Conservation (phyloP, 768 basidiomycete species). For the Sarcodon aspratus region DNA sequence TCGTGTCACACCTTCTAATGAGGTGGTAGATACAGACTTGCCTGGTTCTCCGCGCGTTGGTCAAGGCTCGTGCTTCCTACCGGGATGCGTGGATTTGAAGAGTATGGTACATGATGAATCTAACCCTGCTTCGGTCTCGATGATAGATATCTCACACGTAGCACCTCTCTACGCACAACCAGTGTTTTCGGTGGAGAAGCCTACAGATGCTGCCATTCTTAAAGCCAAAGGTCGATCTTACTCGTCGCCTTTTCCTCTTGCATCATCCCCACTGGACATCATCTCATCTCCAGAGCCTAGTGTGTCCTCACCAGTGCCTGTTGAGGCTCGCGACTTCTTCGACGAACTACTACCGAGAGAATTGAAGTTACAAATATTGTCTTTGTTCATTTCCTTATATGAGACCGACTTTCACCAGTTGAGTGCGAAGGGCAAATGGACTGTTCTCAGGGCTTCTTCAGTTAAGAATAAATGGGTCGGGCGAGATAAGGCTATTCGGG, state of each 20-base stretch:
- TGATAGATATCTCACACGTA: no score
- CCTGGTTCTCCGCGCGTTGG: neutral
- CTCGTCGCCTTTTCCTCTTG: constrained; percentile 49
- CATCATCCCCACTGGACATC: constrained; percentile 41
- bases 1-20: neutral
- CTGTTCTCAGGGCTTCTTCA: constrained; percentile 46
- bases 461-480: constrained; percentile 67
- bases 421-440: constrained; percentile 42
- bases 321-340: constrained; percentile 37
- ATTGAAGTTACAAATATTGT: constrained; percentile 49
- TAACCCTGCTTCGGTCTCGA: no score
- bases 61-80: neutral
- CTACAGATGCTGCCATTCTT: constrained; percentile 13
- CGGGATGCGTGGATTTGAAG: constrained; percentile 7
- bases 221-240: constrained; percentile 48
- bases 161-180: no score
- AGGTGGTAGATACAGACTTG: neutral
- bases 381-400: constrained; percentile 41
- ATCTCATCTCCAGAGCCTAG: constrained; percentile 39
- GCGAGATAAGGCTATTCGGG: constrained; percentile 57
- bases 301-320: constrained; percentile 37
- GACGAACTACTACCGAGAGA: constrained; percentile 65
- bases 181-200: constrained; percentile 1
- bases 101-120: no score
- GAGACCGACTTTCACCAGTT: constrained; percentile 43